These are phyloP conservation scores for Talaromyces stipitatus DNA, from an alignment of 495 filamentous ascomycete species.

Conservation along the genomic window DNA sequence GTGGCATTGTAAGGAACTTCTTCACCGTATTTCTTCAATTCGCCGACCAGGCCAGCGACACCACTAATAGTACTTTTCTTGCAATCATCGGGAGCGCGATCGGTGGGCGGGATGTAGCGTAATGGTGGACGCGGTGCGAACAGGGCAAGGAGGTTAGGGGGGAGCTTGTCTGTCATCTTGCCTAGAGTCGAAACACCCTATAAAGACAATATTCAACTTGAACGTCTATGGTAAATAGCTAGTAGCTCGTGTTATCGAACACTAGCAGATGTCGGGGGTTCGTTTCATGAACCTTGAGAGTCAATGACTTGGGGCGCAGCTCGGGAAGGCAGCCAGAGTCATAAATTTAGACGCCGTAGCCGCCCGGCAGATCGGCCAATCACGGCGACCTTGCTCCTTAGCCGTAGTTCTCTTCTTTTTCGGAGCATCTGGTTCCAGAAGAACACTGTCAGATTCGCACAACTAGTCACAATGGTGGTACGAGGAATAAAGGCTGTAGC, in stretches of 20 bases:
- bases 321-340: conserved; percentile 4
- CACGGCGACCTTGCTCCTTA: not conserved
- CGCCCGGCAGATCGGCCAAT: conserved; percentile 19
- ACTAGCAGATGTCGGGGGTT: not conserved
- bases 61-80: conserved; percentile 58
- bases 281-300: not conserved
- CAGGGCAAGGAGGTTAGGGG: conserved; percentile 83
- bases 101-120: conserved; percentile 77
- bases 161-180: conserved; percentile 89
- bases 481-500: conserved; percentile 44
- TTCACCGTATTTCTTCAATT: conserved; percentile 61
- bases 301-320: not conserved
- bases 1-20: conserved; percentile 72
- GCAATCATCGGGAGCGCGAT: conserved; percentile 76
- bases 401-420: conserved; percentile 3
- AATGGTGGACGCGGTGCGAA: conserved; percentile 90
- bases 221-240: not conserved
- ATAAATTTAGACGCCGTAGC: conserved; percentile 13
- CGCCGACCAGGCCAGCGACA: conserved; percentile 64
- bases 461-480: conserved; percentile 55
- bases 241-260: not conserved
- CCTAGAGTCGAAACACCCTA: not conserved
- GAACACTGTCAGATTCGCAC: not conserved
- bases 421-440: not conserved
- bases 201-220: not conserved